Evolutionary conservation across 345 rosid species (phyloP), one percentile per base, ranked within the genome.

Genomic region (Dipteronia dyeriana): DNA sequence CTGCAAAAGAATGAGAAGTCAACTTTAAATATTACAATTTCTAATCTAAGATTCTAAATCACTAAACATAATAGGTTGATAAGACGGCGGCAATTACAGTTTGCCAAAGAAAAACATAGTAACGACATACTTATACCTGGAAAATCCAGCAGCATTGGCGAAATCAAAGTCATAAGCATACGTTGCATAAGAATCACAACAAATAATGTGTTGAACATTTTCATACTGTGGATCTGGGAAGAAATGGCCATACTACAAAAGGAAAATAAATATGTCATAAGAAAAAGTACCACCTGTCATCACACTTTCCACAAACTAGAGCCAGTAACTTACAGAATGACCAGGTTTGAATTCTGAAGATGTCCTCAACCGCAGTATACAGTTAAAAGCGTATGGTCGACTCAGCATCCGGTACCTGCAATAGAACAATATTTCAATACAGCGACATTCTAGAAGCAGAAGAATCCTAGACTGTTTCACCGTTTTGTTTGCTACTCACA

Each of bases 151-250:
- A 34, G 87, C 81, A 79, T 89, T 91, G 38, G 90, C 81, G 66
- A 94, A 96, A 76, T 94, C 97, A 77, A 96, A 96, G 90, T 96
- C 99, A 83, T 96, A 96, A 34, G 95, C 97, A 84, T 90, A 96
- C 74, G 99, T 91, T 67, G 97, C 97, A 88, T 85, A 85, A 78
- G 98, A 94, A 89, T 96, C 99, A 65, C 99, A 96, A 77, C 98
- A 93, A 70, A 93, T 93, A 77, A 96, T 92, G 85, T 94, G 99
- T 66, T 96, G 99, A 83, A 96, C 97, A 77, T 96, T 92, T 84
- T 94, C 99, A 82, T 94, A 94, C 75, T 92, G 97, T 10, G 99
- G 99, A 88, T 96, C 99, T 5, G 94, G 94, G 80, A 92, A 96
- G 92, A 94, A 96, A 91, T 96, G 98, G 63, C 99, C 98, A 80